Evolutionary conservation across 2,329 filamentous ascomycete genomes (phyloP).

Genomic region (Lachnellula occidentalis): DNA sequence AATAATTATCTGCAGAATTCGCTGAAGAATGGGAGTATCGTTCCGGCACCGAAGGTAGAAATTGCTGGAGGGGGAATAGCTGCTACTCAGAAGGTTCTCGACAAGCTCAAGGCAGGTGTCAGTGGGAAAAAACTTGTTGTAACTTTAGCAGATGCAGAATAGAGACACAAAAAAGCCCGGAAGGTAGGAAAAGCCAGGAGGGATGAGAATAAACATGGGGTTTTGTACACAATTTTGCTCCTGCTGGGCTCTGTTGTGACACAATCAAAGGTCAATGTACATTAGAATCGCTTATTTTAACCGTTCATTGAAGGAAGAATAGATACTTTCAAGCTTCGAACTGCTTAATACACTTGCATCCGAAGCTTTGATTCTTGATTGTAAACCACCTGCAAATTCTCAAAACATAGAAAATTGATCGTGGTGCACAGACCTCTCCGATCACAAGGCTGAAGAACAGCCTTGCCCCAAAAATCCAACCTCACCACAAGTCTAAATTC

Average conservation of each 20-base stretch:
- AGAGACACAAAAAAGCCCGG: not conserved
- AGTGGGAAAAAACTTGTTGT: slow-evolving; percentile 30
- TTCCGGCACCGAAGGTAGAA: slow-evolving; percentile 36
- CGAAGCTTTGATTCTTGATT: too few species aligned
- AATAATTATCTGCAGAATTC: slow-evolving; percentile 18
- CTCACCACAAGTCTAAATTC: not conserved
- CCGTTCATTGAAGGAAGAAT: too few species aligned
- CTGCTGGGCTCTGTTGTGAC: too few species aligned
- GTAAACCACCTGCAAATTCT: too few species aligned
- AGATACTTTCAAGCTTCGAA: too few species aligned
- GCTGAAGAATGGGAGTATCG: slow-evolving; percentile 7
- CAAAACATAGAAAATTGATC: not conserved
- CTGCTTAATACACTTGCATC: too few species aligned
- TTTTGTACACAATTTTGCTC: too few species aligned
- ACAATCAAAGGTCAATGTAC: too few species aligned
- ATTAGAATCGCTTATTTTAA: too few species aligned
- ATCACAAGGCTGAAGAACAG: not conserved
- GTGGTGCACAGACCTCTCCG: not conserved
- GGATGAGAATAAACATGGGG: too few species aligned
- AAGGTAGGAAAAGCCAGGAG: too few species aligned
- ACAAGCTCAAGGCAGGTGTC: slow-evolving; percentile 26
- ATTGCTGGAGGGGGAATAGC: slow-evolving; percentile 23
- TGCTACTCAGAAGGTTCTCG: slow-evolving; percentile 9
- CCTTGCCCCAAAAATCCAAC: not conserved
- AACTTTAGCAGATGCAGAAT: not conserved